These are phyloP conservation scores for Salvia rosmarinus DNA, from an alignment of 257 asterid species.

Conservation along the genomic window DNA sequence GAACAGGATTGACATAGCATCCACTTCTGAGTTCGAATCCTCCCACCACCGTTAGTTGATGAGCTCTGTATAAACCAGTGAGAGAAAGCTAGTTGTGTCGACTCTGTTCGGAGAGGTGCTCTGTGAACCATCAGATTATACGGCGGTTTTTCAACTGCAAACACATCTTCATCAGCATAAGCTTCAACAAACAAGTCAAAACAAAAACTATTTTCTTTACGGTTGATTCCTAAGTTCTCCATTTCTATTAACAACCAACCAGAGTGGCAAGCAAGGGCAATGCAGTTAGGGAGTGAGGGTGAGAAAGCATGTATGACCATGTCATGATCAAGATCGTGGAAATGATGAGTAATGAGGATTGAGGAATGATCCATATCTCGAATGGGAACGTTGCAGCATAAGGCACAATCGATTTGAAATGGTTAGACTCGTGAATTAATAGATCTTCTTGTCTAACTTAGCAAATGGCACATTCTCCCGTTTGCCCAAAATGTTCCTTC, in stretches of 20 bases:
- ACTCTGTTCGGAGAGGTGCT: conserved; percentile 56
- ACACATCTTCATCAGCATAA: conserved; percentile 68
- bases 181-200: conserved; percentile 49
- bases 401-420: conserved; percentile 76
- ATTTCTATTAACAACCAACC: background rate
- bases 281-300: background rate
- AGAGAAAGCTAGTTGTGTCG: conserved; percentile 47
- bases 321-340: conserved; percentile 62
- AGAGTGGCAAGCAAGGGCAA: background rate
- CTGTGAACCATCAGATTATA: conserved; percentile 79
- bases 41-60: conserved; percentile 69
- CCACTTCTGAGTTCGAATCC: conserved; percentile 90
- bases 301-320: conserved; percentile 52
- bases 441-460: conserved; percentile 50
- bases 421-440: conserved; percentile 59
- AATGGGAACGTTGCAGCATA: conserved; percentile 83
- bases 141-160: conserved; percentile 81
- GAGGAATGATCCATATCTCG: conserved; percentile 93
- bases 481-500: conserved; percentile 66
- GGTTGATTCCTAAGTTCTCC: background rate
- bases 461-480: conserved; percentile 82
- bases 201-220: no score
- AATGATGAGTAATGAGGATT: conserved; percentile 83
- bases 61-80: conserved; percentile 95
- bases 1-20: conserved; percentile 86